A percentile compares a stretch with the other conserved stretches of the same genome.
Evolutionary conservation across 1,284 basidiomycete genomes (phyloP).

Genomic region (Cutaneotrichosporon mucoides): DNA sequence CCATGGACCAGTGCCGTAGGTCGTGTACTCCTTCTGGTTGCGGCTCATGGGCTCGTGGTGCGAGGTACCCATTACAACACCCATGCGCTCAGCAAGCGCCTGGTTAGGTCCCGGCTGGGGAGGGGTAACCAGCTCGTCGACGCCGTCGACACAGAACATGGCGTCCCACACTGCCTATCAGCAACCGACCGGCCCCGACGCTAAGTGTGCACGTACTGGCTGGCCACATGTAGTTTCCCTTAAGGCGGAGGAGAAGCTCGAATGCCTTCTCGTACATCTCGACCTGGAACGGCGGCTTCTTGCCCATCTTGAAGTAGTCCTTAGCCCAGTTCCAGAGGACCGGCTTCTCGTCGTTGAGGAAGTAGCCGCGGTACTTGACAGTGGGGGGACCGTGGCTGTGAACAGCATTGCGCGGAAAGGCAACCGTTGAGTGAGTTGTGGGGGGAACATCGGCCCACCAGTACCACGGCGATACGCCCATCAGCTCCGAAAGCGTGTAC

Average conservation of each 20-base stretch:
- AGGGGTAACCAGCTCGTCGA: constrained; percentile 24
- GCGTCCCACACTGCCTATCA: constrained; percentile 46
- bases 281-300: constrained; percentile 49
- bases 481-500: constrained; percentile 67
- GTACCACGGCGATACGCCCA: constrained; percentile 53
- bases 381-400: constrained; percentile 64
- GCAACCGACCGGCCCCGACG: not conserved
- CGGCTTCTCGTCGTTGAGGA: constrained; percentile 61
- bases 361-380: constrained; percentile 64
- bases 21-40: constrained; percentile 11
- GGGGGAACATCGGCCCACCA: constrained; percentile 63
- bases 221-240: constrained; percentile 64
- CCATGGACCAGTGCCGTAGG: constrained; percentile 17
- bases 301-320: constrained; percentile 64
- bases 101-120: constrained; percentile 55
- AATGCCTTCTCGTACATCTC: constrained; percentile 58
- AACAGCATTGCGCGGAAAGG: constrained; percentile 51
- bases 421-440: constrained; percentile 54
- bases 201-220: constrained; percentile 18
- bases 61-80: constrained; percentile 61
- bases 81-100: constrained; percentile 61
- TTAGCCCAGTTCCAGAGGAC: constrained; percentile 56
- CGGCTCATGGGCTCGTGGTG: constrained; percentile 47
- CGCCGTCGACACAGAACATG: constrained; percentile 64
- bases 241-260: constrained; percentile 63